Evolutionary conservation across 805 yeast genomes (phyloP).

Genomic region (Starmera pachycereana): DNA sequence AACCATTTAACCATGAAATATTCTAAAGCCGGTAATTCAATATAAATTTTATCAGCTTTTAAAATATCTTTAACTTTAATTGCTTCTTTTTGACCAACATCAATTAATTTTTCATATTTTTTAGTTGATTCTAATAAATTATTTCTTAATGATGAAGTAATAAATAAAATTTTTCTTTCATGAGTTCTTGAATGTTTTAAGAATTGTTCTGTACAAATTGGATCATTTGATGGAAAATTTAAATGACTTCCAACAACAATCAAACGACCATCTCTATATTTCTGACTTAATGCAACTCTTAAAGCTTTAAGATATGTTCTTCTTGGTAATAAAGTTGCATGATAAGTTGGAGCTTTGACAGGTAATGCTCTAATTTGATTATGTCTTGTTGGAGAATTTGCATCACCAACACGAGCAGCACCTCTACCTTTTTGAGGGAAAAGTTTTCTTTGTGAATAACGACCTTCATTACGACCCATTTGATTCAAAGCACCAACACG

Average conservation of each 20-base stretch:
- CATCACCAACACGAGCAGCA: constrained; percentile 92
- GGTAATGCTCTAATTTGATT: constrained; percentile 89
- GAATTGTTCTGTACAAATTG: constrained; percentile 39
- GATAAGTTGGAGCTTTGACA: constrained; percentile 83
- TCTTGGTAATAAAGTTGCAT: constrained; percentile 64
- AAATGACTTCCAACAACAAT: constrained; percentile 45
- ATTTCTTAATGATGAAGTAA: constrained; percentile 46
- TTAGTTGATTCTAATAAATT: constrained; percentile 55
- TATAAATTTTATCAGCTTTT: constrained; percentile 64
- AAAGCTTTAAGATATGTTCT: constrained; percentile 70
- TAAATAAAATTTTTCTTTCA: constrained; percentile 52
- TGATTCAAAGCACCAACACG: constrained; percentile 88
- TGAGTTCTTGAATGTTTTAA: constrained; percentile 36
- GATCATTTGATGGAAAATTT: constrained; percentile 28
- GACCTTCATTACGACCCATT: constrained; percentile 77
- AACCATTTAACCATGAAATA: constrained; percentile 30
- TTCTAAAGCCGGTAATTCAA: constrained; percentile 65
- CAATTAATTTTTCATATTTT: constrained; percentile 41
- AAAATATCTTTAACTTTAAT: constrained; percentile 77
- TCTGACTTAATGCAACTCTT: constrained; percentile 73
- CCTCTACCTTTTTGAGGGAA: constrained; percentile 92
- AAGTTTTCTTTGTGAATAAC: constrained; percentile 74
- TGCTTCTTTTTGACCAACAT: constrained; percentile 63
- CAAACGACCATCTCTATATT: constrained; percentile 66
- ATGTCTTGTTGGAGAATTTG: constrained; percentile 83